Conservation (phyloP, 148 eudicot species). For the Gaultheria prostrata region DNA sequence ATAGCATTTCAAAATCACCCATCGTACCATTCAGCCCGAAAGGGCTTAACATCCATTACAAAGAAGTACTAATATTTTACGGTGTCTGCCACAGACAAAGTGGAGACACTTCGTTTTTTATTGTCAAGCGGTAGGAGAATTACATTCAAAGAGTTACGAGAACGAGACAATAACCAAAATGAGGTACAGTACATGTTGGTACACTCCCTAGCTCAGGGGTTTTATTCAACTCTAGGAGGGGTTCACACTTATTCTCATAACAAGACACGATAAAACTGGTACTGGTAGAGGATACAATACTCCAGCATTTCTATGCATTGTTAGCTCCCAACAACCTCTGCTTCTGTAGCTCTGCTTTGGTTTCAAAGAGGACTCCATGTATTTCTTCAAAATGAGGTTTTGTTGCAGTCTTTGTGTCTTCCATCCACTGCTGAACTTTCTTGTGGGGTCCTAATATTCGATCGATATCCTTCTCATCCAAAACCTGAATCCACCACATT, state of each 20-base stretch:
- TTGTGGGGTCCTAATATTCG: slow-evolving; percentile 58
- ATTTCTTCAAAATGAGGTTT: slow-evolving; percentile 73
- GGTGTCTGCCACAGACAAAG: no score
- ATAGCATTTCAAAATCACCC: neutral
- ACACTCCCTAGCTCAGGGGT: neutral
- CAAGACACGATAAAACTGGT: neutral
- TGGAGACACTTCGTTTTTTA: no score
- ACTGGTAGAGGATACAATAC: neutral
- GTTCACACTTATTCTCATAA: neutral
- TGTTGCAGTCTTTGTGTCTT: slow-evolving; percentile 54
- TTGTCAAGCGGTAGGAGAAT: neutral
- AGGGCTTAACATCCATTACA: neutral
- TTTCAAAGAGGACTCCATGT: slow-evolving; percentile 39
- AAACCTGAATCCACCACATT: slow-evolving; percentile 34
- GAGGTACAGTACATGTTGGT: neutral
- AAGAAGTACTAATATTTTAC: no score
- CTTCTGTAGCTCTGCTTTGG: slow-evolving; percentile 40
- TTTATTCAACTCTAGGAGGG: neutral
- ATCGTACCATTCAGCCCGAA: neutral
- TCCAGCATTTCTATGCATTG: neutral
- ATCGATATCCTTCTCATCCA: slow-evolving; percentile 44
- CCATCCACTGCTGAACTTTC: slow-evolving; percentile 65
- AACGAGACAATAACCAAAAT: neutral
- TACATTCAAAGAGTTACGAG: neutral
- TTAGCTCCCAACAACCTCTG: slow-evolving; percentile 14